Conservation (phyloP, 805 yeast genomes). For the Candida silvatica region DNA sequence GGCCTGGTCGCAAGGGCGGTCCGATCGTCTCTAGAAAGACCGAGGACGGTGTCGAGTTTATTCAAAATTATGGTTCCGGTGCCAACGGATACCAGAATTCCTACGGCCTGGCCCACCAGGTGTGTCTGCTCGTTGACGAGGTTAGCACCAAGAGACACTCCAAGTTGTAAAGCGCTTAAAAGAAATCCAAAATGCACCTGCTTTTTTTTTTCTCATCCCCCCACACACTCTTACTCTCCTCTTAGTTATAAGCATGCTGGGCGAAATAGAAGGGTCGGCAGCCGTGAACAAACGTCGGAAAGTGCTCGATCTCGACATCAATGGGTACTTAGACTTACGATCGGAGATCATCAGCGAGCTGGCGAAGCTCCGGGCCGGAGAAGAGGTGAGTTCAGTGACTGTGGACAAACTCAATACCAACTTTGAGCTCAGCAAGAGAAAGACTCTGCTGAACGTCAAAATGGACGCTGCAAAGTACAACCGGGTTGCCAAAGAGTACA, state of each 20-base stretch:
- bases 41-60: too few relatives aligned
- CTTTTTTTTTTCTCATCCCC: background rate
- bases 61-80: too few relatives aligned
- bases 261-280: slow-evolving; percentile 5
- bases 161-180: too few relatives aligned
- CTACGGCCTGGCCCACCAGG: too few relatives aligned
- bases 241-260: background rate
- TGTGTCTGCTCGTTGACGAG: too few relatives aligned
- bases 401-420: slow-evolving; percentile 12
- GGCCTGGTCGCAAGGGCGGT: too few relatives aligned
- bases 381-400: slow-evolving; percentile 2
- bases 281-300: slow-evolving; percentile 21
- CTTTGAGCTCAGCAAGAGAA: slow-evolving; percentile 10
- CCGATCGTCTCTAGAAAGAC: too few relatives aligned
- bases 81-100: too few relatives aligned
- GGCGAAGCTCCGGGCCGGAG: too few relatives aligned
- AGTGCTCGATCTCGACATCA: slow-evolving; percentile 23
- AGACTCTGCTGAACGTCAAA: slow-evolving; percentile 11
- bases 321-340: slow-evolving; percentile 16
- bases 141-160: too few relatives aligned
- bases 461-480: slow-evolving; percentile 13
- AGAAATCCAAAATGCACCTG: too few relatives aligned
- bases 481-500: slow-evolving; percentile 9
- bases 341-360: slow-evolving; percentile 12
- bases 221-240: background rate